These are phyloP conservation scores for Groenewaldozyma tartarivorans DNA, from an alignment of 805 yeast genomes.

Conservation along the genomic window DNA sequence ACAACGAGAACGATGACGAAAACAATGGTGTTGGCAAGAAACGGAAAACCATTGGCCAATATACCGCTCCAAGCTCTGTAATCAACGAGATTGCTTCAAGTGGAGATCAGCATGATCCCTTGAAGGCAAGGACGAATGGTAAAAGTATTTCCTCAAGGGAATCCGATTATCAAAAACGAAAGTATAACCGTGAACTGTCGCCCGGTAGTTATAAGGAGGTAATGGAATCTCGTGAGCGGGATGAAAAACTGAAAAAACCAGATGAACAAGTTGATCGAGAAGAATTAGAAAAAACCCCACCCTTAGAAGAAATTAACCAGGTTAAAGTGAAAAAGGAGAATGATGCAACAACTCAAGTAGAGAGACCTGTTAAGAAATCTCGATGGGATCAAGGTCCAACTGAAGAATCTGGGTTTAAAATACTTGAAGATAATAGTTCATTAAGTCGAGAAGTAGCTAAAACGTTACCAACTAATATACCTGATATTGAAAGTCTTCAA, in stretches of 20 bases:
- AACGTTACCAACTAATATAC: conserved; percentile 42
- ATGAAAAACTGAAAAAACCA: conserved; percentile 22
- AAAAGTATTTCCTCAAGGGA: conserved; percentile 29
- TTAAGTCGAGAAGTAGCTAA: conserved; percentile 26
- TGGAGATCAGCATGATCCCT: conserved; percentile 26
- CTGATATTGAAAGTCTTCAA: conserved; percentile 57
- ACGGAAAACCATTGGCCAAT: conserved; percentile 29
- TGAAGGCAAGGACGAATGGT: conserved; percentile 16
- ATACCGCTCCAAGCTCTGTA: conserved; percentile 32
- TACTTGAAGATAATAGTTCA: conserved; percentile 40
- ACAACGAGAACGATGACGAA: conserved; percentile 4
- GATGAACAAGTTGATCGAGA: conserved; percentile 17
- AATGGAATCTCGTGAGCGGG: conserved; percentile 32
- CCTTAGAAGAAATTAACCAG: conserved; percentile 9
- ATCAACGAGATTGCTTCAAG: conserved; percentile 23
- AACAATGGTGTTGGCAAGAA: not conserved
- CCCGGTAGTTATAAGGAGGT: conserved; percentile 34
- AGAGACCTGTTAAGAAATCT: conserved; percentile 15
- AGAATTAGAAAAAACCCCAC: conserved; percentile 12
- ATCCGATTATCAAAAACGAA: conserved; percentile 40
- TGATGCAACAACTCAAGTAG: not conserved
- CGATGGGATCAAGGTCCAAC: conserved; percentile 26
- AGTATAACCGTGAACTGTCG: conserved; percentile 26
- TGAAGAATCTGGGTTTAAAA: conserved; percentile 33
- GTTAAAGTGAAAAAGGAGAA: conserved; percentile 15